Evolutionary conservation across 2,329 filamentous ascomycete genomes (phyloP).

Genomic region (Alternaria consortialis): DNA sequence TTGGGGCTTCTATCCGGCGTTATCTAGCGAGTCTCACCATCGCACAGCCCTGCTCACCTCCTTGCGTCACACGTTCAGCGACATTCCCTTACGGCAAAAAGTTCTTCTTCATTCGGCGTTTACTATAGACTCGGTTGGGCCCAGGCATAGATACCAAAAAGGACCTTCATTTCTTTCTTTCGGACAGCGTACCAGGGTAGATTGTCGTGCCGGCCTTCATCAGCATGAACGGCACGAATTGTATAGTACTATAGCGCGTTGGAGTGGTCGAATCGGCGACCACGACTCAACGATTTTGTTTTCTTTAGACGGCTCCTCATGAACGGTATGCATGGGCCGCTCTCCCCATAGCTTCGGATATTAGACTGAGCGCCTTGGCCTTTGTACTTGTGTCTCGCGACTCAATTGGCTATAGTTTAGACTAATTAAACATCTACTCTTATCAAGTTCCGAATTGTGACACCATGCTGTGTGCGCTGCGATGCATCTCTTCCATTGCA

Average conservation of each 20-base stretch:
- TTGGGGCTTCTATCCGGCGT: conserved; percentile 33
- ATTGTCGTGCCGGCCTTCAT: conserved; percentile 47
- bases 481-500: conserved; percentile 19
- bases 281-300: conserved; percentile 46
- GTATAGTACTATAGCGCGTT: conserved; percentile 48
- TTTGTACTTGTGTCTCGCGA: conserved; percentile 43
- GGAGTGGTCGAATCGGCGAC: conserved; percentile 41
- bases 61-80: conserved; percentile 45
- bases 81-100: conserved; percentile 50
- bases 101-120: conserved; percentile 49
- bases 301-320: conserved; percentile 40
- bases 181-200: conserved; percentile 45
- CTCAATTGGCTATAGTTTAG: conserved; percentile 43
- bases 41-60: conserved; percentile 25
- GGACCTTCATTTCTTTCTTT: conserved; percentile 39
- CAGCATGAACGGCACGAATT: conserved; percentile 41
- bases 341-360: conserved; percentile 31
- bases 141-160: conserved; percentile 55
- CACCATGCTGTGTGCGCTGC: conserved; percentile 3
- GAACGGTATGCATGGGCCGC: conserved; percentile 35
- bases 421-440: conserved; percentile 49
- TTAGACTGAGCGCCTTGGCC: conserved; percentile 47
- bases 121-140: conserved; percentile 50
- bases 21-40: conserved; percentile 35
- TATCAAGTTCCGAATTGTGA: conserved; percentile 16